Base-by-base conservation (phyloP, 768 basidiomycete genomes). In the Tephrocybe rancida region DNA sequence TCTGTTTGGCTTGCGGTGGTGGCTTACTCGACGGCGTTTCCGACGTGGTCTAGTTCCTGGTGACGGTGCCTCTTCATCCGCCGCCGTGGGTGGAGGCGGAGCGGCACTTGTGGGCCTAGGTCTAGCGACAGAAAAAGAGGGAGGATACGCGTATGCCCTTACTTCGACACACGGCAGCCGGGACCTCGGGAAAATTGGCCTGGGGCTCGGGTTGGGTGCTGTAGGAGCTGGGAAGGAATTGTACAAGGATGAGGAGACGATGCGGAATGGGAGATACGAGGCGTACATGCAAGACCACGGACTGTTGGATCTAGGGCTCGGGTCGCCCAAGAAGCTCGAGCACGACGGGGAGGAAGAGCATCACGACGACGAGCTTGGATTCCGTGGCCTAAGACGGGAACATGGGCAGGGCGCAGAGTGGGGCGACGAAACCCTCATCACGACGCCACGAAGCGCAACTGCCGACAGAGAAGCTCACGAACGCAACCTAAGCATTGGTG, bases 1-100 rank as follows among this genome's bases (percentile, higher is more conserved):
- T 3, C 67, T 89, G 22, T 90, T 90, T 59, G 74, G 67, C 0
- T 13, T 80, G 37, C 70, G 87, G 30, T 88, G 80, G 76, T 68
- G 80, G 49, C 27, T 82, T 41, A 66, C 72, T 21, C 71, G 79
- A 46, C 71, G 77, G 50, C 63, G 68, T 54, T 74, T 67, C 56
- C 58, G 64, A 38, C 48, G 56, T 9, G 48, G 29, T 13, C 35
- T 13, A 18, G 21, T 10, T 11, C 8, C 13, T 13, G 44, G 44
- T 1, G 44, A 39, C 16, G 37, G 58, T 42, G 50, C 52, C 41
- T 38, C 55, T 38, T 48, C 52, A 18, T 60, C 32, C 44, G 54
- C 64, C 56, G 50, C 47, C 30, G 58, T 55, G 42, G 55, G 57
- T n/a, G 60, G 54, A 1, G 62, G 47, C 5, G 49, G 34, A 35